These are phyloP conservation scores for Proliferodiscus dingleyae DNA, from an alignment of 2,329 filamentous ascomycete species.

Conservation along the genomic window DNA sequence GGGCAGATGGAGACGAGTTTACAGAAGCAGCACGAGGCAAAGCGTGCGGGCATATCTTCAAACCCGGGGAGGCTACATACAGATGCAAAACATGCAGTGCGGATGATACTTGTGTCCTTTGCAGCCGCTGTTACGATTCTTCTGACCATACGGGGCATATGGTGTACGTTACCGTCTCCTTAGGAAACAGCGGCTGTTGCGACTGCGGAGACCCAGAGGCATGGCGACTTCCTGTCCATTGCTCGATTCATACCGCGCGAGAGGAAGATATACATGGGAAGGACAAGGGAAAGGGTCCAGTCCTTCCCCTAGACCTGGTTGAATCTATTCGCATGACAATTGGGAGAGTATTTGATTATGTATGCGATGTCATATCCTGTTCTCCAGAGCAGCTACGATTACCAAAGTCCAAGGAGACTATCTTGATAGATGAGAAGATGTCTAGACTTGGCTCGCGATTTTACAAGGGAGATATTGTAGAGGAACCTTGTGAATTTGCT, in stretches of 20 bases:
- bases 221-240: constrained; percentile 82
- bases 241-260: constrained; percentile 81
- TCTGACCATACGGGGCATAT: constrained; percentile 93
- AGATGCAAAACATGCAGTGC: constrained; percentile 89
- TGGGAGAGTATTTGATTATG: constrained; percentile 80
- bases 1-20: constrained; percentile 92
- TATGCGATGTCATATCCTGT: constrained; percentile 97
- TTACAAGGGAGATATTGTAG: constrained; percentile 60
- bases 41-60: constrained; percentile 96
- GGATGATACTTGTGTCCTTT: constrained; percentile 93
- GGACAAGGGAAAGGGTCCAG: constrained; percentile 56
- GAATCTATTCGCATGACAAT: constrained; percentile 81
- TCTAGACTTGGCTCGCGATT: constrained; percentile 74
- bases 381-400: constrained; percentile 91
- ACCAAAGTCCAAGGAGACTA: constrained; percentile 75
- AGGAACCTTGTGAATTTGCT: constrained; percentile 70
- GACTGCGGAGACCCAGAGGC: constrained; percentile 96
- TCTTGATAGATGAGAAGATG: constrained; percentile 72
- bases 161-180: constrained; percentile 81
- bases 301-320: constrained; percentile 69
- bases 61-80: constrained; percentile 88
- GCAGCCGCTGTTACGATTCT: constrained; percentile 88
- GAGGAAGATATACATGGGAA: constrained; percentile 39
- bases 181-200: constrained; percentile 92
- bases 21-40: constrained; percentile 87